Conservation (phyloP, 257 asterid genomes). For the Linderniella brevidens region DNA sequence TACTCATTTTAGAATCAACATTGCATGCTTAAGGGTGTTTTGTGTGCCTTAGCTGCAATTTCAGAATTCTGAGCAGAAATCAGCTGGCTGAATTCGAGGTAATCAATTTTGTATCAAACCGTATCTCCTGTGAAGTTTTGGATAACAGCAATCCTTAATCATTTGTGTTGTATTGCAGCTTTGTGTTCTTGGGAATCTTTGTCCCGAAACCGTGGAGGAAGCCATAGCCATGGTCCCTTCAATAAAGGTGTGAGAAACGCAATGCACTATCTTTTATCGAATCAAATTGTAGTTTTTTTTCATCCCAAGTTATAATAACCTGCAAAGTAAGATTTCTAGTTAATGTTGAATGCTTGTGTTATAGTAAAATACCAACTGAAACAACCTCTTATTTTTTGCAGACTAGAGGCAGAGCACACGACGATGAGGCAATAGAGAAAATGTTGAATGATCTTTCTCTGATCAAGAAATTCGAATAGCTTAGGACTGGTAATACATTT, state of each 20-base stretch:
- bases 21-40: background rate
- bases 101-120: slow-evolving; percentile 3
- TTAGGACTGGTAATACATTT: background rate
- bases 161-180: slow-evolving; percentile 36
- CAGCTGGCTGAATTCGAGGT: slow-evolving; percentile 94
- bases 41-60: slow-evolving; percentile 25
- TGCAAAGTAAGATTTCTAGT: too few relatives aligned
- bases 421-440: slow-evolving; percentile 59
- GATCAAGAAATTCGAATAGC: slow-evolving; percentile 57
- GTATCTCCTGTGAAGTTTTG: background rate
- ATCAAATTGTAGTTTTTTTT: too few relatives aligned
- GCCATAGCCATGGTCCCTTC: slow-evolving; percentile 94
- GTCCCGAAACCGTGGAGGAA: slow-evolving; percentile 91
- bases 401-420: slow-evolving; percentile 60
- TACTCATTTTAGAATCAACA: background rate
- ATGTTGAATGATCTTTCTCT: slow-evolving; percentile 59
- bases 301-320: too few relatives aligned
- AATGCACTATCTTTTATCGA: background rate
- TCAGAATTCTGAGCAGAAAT: slow-evolving; percentile 71
- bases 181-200: slow-evolving; percentile 79
- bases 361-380: too few relatives aligned
- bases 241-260: slow-evolving; percentile 38
- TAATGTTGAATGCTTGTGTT: too few relatives aligned
- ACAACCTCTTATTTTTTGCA: slow-evolving; percentile 16
- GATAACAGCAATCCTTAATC: too few relatives aligned